Base-by-base conservation (phyloP, 2,329 filamentous ascomycete species). In the Penicillium sp. region DNA sequence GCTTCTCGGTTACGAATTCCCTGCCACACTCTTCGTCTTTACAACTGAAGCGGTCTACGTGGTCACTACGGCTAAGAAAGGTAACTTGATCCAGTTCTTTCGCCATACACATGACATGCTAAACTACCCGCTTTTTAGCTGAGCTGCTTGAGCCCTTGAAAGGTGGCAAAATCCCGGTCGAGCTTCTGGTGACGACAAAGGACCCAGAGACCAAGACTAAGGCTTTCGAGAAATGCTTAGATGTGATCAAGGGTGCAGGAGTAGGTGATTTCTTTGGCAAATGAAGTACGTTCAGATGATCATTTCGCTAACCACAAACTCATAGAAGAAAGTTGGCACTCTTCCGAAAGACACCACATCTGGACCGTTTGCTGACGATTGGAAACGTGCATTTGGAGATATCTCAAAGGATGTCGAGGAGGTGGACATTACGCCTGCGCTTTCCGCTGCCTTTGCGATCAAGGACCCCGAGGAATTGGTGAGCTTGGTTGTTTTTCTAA, bases 1-100 rank as follows among this genome's bases (percentile, higher is more conserved):
- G 95, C 82, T 99, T 50, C 84, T 99, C 57, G 94, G 94, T 66
- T 99, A 99, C 79, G 94, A 99, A 73, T 99, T 99, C 69, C 94
- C 94, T 31, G 92, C 93, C 36, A 99, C 94, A 0, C 80, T 99
- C 59, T 90, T 99, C 80, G 82, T 99, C 47, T 86, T 99, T 71
- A 97, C 93, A 1, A 78, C 86, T 56, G 94, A 97, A 56, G 85
- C 85, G 43, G 81, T 97, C 64, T 95, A 94, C 75, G 87, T 97
- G 54, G 85, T 99, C 60, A 99, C 94, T 6, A 99, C 94, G 6
- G 87, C 90, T 53, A 99, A 99, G 78, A 99, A 99, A 85, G 93
- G 91, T 95, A 70, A 59, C 65, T 56, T 1, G 18, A 31, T n/a
- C 18, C 12, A 2, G 23, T 23, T 44, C 16, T 2, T 16, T 10